Evolutionary conservation across 2,329 filamentous ascomycete genomes (phyloP).

Genomic region (Madurella fahalii): DNA sequence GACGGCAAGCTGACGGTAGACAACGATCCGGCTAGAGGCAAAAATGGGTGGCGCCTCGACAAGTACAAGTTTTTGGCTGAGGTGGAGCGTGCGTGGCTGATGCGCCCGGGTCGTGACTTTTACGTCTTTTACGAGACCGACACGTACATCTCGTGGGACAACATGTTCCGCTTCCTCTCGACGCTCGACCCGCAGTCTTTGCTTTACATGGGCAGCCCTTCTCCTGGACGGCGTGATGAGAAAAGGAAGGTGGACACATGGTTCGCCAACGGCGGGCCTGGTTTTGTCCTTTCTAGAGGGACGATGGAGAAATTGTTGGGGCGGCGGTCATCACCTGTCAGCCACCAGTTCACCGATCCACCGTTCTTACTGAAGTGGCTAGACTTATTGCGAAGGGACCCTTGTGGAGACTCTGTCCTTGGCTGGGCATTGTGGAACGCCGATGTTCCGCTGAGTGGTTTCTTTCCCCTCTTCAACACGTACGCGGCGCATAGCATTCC

Average conservation of each 20-base stretch:
- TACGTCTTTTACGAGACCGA: constrained; percentile 56
- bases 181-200: constrained; percentile 42
- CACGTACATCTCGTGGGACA: constrained; percentile 47
- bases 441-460: constrained; percentile 42
- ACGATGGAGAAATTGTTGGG: constrained; percentile 40
- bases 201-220: constrained; percentile 48
- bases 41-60: constrained; percentile 49
- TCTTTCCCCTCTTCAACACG: constrained; percentile 48
- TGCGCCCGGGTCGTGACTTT: constrained; percentile 47
- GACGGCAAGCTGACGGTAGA: constrained; percentile 33
- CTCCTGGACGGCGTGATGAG: constrained; percentile 35
- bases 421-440: constrained; percentile 44
- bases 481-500: constrained; percentile 48
- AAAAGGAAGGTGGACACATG: constrained; percentile 34
- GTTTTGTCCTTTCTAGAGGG: constrained; percentile 43
- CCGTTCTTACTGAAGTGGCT: constrained; percentile 39
- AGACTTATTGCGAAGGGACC: constrained; percentile 41
- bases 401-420: constrained; percentile 50
- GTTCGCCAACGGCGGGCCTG: constrained; percentile 48
- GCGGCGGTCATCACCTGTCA: constrained; percentile 28
- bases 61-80: constrained; percentile 56
- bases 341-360: constrained; percentile 38
- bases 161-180: constrained; percentile 45
- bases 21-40: constrained; percentile 30
- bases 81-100: constrained; percentile 46